Conservation (phyloP, 2,329 filamentous ascomycete species). For the Aspergillus pseudoterreus region DNA sequence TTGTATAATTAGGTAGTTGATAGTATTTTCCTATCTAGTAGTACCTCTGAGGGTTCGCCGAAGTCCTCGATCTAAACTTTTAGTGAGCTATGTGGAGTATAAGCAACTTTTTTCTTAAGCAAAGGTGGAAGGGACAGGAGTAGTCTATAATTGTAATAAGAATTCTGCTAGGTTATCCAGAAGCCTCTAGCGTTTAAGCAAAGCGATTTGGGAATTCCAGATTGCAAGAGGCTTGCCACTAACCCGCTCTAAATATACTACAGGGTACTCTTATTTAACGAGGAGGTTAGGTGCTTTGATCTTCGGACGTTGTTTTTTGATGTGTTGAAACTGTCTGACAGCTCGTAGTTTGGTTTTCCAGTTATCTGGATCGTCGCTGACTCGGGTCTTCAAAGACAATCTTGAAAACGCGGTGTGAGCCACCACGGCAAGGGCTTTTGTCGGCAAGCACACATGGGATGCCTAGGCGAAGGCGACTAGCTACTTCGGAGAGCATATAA, state of each 20-base stretch:
- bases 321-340: background rate
- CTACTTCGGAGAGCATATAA: background rate
- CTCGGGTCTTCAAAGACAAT: background rate
- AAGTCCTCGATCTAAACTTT: constrained; percentile 13
- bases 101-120: background rate
- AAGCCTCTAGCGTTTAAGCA: background rate
- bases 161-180: constrained; percentile 6
- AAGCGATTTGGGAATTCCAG: background rate
- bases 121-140: background rate
- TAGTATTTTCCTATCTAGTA: constrained; percentile 11
- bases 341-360: background rate
- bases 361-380: background rate
- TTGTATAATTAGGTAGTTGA: constrained; percentile 18
- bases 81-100: constrained; percentile 12
- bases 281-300: background rate
- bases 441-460: background rate
- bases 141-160: constrained; percentile 11
- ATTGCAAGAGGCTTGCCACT: background rate
- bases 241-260: background rate
- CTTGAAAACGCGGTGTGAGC: background rate
- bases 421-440: background rate
- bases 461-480: background rate
- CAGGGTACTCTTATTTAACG: background rate
- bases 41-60: constrained; percentile 12
- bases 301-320: background rate